phyloP scores from a whole-genome alignment of 148 eudicot species.

The Persicaria maculosa region DNA sequence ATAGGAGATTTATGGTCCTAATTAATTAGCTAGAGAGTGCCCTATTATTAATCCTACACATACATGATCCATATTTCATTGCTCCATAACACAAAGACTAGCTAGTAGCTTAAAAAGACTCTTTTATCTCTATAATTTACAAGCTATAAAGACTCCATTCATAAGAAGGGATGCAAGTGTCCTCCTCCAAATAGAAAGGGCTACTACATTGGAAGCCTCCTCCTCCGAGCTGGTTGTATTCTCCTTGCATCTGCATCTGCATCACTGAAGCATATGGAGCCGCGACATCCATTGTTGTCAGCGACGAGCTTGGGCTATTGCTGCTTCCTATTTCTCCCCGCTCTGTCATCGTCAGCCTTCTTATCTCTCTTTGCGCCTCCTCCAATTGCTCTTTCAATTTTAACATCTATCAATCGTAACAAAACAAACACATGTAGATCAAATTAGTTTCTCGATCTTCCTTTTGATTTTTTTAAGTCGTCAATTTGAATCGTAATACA shows the following conservation, averaged over 20 bases:
- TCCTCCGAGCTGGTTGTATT: neutral
- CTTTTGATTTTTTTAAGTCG: neutral
- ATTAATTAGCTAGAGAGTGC: neutral
- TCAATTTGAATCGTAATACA: neutral
- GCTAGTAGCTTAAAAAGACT: neutral
- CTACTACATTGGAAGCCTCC: neutral
- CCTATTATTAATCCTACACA: neutral
- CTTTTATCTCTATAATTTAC: neutral
- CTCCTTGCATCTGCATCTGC: neutral
- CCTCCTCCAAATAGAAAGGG: neutral
- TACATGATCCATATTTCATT: neutral
- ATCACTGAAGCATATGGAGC: neutral
- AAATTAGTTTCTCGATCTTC: neutral
- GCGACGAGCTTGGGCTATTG: slow-evolving; percentile 17
- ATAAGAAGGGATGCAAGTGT: neutral
- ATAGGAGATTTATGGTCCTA: neutral
- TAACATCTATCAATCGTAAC: neutral
- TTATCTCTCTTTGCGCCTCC: slow-evolving; percentile 11
- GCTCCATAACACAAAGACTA: neutral
- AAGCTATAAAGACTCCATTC: slow-evolving; percentile 2
- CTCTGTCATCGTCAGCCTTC: neutral
- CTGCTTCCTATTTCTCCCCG: neutral
- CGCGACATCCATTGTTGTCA: slow-evolving; percentile 12
- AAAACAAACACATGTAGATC: neutral
- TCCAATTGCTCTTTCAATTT: slow-evolving; percentile 12